A percentile compares a stretch with the other conserved stretches of the same genome.
Conservation (phyloP, 1,139 yeast species). For the Taiozyma onychis region DNA sequence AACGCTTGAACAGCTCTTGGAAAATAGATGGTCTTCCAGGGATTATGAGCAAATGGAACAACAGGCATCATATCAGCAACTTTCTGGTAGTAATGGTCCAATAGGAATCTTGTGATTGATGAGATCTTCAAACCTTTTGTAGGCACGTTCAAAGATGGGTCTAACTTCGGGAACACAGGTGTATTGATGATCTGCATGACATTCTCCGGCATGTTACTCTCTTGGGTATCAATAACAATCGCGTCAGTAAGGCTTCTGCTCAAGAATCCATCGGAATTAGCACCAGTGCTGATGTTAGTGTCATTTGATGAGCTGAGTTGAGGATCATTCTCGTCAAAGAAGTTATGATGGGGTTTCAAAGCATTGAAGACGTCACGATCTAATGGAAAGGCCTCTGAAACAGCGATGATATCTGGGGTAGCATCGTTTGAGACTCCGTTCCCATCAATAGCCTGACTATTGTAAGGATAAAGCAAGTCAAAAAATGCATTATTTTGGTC, state of each 20-base stretch:
- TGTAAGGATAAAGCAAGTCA: constrained; percentile 40
- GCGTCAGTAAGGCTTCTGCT: not conserved
- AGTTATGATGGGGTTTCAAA: constrained; percentile 14
- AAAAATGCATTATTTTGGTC: constrained; percentile 44
- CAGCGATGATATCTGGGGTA: not conserved
- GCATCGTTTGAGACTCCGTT: not conserved
- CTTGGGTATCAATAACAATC: constrained; percentile 16
- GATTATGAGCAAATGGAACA: constrained; percentile 72
- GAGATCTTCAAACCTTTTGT: constrained; percentile 57
- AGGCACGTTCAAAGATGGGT: constrained; percentile 48
- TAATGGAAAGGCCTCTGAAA: constrained; percentile 11
- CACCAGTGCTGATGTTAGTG: not conserved
- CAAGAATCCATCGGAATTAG: not conserved
- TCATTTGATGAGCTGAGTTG: not conserved
- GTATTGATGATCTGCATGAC: constrained; percentile 21
- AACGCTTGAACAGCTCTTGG: constrained; percentile 59
- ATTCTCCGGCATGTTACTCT: constrained; percentile 20
- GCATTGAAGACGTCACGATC: constrained; percentile 24
- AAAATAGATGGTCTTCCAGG: constrained; percentile 81
- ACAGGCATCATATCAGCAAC: constrained; percentile 90
- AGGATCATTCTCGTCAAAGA: not conserved
- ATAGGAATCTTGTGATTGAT: constrained; percentile 62
- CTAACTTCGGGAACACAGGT: constrained; percentile 20
- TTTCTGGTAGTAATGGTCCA: constrained; percentile 69
- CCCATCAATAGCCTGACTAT: not conserved